phyloP scores from a whole-genome alignment of 2,329 filamentous ascomycete genomes.

The Exophiala viscosa region DNA sequence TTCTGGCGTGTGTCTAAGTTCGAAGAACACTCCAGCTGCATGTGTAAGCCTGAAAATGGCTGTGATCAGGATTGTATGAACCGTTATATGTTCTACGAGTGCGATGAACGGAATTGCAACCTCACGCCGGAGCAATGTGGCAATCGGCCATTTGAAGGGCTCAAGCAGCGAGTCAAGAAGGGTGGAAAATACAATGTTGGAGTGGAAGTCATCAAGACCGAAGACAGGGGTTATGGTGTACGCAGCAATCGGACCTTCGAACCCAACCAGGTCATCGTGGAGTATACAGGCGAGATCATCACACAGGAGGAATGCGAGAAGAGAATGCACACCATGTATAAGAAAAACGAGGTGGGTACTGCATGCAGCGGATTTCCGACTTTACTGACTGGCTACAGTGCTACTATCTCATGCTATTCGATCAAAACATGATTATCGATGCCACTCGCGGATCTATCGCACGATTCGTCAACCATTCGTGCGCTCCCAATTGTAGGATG shows the following conservation, averaged over 20 bases:
- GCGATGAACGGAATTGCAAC: constrained; percentile 83
- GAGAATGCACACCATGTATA: constrained; percentile 90
- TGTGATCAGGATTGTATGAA: constrained; percentile 92
- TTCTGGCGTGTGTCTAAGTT: constrained; percentile 77
- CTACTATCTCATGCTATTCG: constrained; percentile 98
- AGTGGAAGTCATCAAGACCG: constrained; percentile 90
- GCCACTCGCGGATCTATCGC: constrained; percentile 85
- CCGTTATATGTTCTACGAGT: constrained; percentile 95
- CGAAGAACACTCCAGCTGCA: constrained; percentile 71
- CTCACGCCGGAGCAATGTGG: constrained; percentile 69
- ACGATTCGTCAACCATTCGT: constrained; percentile 97
- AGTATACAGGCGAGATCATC: constrained; percentile 97
- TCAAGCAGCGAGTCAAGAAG: constrained; percentile 69
- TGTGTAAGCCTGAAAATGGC: constrained; percentile 71
- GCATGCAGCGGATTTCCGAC: not conserved
- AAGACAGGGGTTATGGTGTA: constrained; percentile 84
- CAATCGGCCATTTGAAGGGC: constrained; percentile 81
- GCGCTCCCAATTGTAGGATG: constrained; percentile 94
- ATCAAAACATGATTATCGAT: constrained; percentile 98
- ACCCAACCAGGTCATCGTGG: constrained; percentile 92
- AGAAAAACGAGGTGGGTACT: constrained; percentile 75
- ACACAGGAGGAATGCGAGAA: constrained; percentile 90
- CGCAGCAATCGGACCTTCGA: constrained; percentile 84
- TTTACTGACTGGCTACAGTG: constrained; percentile 55
- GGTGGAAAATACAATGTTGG: constrained; percentile 87